A percentile compares a stretch with the other conserved stretches of the same genome.
phyloP scores from a whole-genome alignment of 2,329 filamentous ascomycete species.

The Exophiala sideris region DNA sequence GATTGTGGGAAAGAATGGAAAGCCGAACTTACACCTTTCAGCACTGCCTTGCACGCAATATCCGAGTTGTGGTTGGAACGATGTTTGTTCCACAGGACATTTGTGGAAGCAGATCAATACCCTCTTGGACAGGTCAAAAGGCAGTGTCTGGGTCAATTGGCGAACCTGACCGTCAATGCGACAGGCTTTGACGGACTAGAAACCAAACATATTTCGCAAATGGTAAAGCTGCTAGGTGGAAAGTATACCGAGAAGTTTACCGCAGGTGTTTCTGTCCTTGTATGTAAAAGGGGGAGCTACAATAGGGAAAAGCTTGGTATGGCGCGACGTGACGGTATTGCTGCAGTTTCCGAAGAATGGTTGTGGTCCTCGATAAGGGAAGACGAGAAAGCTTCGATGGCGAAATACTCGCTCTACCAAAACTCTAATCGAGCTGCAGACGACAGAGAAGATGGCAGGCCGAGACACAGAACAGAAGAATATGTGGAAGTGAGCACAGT shows the following conservation, averaged over 20 bases:
- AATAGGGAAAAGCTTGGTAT: slow-evolving; percentile 75
- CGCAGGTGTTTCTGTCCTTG: slow-evolving; percentile 66
- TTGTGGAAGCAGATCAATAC: slow-evolving; percentile 67
- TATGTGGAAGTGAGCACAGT: slow-evolving; percentile 15
- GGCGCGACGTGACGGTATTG: slow-evolving; percentile 70
- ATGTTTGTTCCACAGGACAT: slow-evolving; percentile 72
- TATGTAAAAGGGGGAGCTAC: slow-evolving; percentile 60
- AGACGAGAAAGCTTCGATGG: slow-evolving; percentile 35
- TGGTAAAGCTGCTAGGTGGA: slow-evolving; percentile 72
- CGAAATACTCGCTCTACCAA: slow-evolving; percentile 11
- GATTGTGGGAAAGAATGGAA: slow-evolving; percentile 35
- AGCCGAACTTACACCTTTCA: slow-evolving; percentile 28
- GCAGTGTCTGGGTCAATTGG: slow-evolving; percentile 68
- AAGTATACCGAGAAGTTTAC: slow-evolving; percentile 76
- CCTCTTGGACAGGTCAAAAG: slow-evolving; percentile 69
- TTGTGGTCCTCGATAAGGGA: slow-evolving; percentile 72
- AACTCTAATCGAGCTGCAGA: background rate
- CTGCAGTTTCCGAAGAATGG: slow-evolving; percentile 79
- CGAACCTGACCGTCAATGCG: slow-evolving; percentile 68
- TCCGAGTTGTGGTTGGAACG: slow-evolving; percentile 94
- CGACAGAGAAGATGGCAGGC: slow-evolving; percentile 3
- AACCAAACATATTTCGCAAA: slow-evolving; percentile 76
- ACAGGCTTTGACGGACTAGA: slow-evolving; percentile 83
- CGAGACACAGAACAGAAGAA: background rate
- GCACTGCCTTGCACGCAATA: slow-evolving; percentile 43